phyloP scores from a whole-genome alignment of 805 yeast species.

The Barnettozyma sp. region DNA sequence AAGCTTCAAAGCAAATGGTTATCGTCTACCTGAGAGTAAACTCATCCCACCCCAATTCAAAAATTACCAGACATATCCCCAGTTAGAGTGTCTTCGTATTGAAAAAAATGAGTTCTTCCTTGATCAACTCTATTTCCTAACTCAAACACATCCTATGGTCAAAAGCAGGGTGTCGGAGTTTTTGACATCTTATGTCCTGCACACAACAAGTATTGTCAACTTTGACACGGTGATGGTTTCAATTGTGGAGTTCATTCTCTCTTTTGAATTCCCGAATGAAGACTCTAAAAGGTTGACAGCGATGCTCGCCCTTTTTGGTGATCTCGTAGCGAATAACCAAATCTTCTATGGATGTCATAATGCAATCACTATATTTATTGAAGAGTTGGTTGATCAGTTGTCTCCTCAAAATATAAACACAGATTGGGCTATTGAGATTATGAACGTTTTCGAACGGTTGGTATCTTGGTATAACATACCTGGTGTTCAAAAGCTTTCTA shows the following conservation, averaged over 20 bases:
- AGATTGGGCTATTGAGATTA: constrained; percentile 54
- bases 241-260: constrained; percentile 29
- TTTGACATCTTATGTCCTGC: constrained; percentile 29
- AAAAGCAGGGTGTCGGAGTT: constrained; percentile 34
- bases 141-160: constrained; percentile 37
- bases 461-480: constrained; percentile 49
- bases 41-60: constrained; percentile 35
- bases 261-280: constrained; percentile 28
- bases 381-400: constrained; percentile 32
- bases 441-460: constrained; percentile 49
- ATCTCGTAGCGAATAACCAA: constrained; percentile 33
- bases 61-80: constrained; percentile 32
- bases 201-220: constrained; percentile 27
- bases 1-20: constrained; percentile 19
- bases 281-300: constrained; percentile 30
- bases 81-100: constrained; percentile 34
- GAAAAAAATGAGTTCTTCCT: constrained; percentile 28
- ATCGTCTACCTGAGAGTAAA: constrained; percentile 20
- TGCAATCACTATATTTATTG: constrained; percentile 31
- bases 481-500: constrained; percentile 28
- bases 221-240: constrained; percentile 33
- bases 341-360: constrained; percentile 31
- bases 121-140: constrained; percentile 36
- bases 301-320: constrained; percentile 37
- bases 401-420: constrained; percentile 33